These are phyloP conservation scores for Dorcoceras hygrometricum DNA, from an alignment of 257 asterid species.

Conservation along the genomic window DNA sequence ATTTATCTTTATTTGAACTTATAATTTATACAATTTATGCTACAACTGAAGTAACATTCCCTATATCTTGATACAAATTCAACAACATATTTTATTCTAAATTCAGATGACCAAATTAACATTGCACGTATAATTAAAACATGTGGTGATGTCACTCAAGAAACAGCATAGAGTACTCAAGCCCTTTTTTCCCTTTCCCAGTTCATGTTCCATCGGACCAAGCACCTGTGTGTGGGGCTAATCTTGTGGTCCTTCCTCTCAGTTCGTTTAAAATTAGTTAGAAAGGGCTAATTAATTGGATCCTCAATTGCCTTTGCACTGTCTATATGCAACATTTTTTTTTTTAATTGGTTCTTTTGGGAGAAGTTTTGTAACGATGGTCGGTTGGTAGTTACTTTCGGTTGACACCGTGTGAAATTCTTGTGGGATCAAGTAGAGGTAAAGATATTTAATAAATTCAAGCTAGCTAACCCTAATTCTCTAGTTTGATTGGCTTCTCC, in stretches of 20 bases:
- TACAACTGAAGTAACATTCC: no score
- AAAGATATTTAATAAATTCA: background rate
- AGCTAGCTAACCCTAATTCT: background rate
- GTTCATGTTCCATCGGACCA: background rate
- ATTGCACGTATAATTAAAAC: no score
- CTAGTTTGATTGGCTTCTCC: background rate
- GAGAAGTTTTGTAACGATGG: slow-evolving; percentile 7
- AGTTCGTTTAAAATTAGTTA: background rate
- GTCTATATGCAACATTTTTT: slow-evolving; percentile 7
- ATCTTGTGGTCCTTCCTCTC: slow-evolving; percentile 23
- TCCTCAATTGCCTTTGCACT: background rate
- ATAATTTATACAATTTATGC: no score
- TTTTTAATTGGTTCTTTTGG: slow-evolving; percentile 19
- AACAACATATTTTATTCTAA: no score
- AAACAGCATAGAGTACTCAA: no score
- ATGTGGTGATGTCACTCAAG: no score
- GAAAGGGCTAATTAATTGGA: slow-evolving; percentile 1
- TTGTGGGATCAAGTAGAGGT: background rate
- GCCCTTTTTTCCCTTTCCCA: background rate
- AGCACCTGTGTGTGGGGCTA: slow-evolving; percentile 19
- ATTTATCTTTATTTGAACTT: no score
- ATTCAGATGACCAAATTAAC: no score
- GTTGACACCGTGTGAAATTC: slow-evolving; percentile 27
- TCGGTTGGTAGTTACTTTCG: slow-evolving; percentile 39
- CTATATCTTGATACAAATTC: no score